Evolutionary conservation across 805 yeast species (phyloP).

Genomic region (Pichia scutulata): DNA sequence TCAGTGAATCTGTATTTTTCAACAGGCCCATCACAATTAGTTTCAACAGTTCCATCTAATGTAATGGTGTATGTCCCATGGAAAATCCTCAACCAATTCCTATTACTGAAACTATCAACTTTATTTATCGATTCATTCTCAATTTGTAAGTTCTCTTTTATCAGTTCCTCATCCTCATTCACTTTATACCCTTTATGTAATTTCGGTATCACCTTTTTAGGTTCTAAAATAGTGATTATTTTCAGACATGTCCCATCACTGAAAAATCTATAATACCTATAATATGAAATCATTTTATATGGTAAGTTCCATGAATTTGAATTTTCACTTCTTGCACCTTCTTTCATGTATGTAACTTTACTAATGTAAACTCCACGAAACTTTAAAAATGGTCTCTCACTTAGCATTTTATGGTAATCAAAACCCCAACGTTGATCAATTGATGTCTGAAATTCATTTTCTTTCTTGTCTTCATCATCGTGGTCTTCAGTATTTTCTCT

Average conservation of each 20-base stretch:
- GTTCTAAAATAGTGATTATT: constrained; percentile 66
- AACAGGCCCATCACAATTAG: constrained; percentile 51
- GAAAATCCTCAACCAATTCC: constrained; percentile 28
- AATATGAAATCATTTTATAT: constrained; percentile 77
- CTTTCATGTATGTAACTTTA: constrained; percentile 74
- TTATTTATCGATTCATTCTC: neutral
- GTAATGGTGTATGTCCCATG: constrained; percentile 53
- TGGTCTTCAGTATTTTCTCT: neutral
- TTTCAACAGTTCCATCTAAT: constrained; percentile 43
- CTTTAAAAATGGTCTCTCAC: constrained; percentile 67
- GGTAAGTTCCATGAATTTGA: constrained; percentile 67
- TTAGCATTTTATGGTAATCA: constrained; percentile 45
- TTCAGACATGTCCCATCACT: constrained; percentile 70
- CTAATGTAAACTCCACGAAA: constrained; percentile 81
- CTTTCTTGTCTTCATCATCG: neutral
- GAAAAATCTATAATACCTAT: constrained; percentile 74
- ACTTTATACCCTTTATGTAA: constrained; percentile 28
- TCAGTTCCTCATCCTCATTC: constrained; percentile 9
- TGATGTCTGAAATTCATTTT: constrained; percentile 28
- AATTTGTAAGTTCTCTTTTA: constrained; percentile 16
- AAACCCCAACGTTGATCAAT: constrained; percentile 33
- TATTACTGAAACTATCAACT: constrained; percentile 3
- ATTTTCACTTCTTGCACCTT: constrained; percentile 67
- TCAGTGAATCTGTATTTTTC: constrained; percentile 58
- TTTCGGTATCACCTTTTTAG: constrained; percentile 54